Evolutionary conservation across 2,329 filamentous ascomycete genomes (phyloP), one percentile per base, ranked within the genome.

Genomic region (Diaporthe sp.): DNA sequence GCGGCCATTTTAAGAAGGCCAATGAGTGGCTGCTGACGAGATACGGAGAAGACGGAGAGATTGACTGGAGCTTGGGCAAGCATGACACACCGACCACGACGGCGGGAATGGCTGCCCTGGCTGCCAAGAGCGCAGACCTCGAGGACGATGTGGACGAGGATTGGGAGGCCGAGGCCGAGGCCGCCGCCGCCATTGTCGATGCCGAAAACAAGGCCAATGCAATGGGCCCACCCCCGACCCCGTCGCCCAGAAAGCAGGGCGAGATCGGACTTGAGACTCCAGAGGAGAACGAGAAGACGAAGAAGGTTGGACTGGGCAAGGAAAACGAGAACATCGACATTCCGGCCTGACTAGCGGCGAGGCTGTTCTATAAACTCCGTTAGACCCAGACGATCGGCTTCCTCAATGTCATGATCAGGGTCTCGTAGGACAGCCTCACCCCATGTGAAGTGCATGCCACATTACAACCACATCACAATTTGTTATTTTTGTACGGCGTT

Each of bases 21-120:
- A 98, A 98, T 81, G 92, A 94, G 80, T 99, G 97, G 97, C 87
- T 99, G 31, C 87, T 90, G 72, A 84, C 89, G 79, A 89, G 94
- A 75, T 98, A 98, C 84, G 97, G 97, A 0, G 86, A 90, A n/a
- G 93, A 92, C 4, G 93, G 91, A 1, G 90, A 92, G 80, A 95
- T 99, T 80, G 93, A 98, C 83, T 99, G 97, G 96, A 92, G 93
- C 81, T 82, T 93, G 73, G 81, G 80, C 42, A 84, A 86, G 1
- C 65, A 75, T 25, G 84, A 79, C 20, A 80, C 79, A 3, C 77
- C 77, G 44, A 82, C 81, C 73, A 78, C 75, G 65, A 76, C 78
- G 76, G 75, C 74, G 7, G 70, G 61, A 25, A 51, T 73, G 37
- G 68, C 49, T 51, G 76, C 70, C 8, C 49, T 71, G n/a, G 78